Percentiles rank a stretch among this genome's conserved stretches.
Evolutionary conservation across 768 basidiomycete species (phyloP).

Genomic region (Cystofilobasidium ferigula): DNA sequence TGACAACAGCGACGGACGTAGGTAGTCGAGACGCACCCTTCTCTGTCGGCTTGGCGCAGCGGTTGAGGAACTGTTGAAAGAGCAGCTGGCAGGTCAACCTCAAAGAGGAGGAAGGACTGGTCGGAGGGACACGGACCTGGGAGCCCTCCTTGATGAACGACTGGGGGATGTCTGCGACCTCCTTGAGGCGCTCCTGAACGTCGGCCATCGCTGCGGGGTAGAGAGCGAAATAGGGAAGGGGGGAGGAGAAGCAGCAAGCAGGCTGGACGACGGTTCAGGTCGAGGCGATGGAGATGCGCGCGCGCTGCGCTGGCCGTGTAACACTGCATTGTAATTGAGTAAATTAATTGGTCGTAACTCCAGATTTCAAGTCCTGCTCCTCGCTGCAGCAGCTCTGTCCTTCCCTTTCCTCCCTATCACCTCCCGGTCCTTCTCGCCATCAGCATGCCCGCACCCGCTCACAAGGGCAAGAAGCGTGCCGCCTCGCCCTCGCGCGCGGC

Average conservation of each 20-base stretch:
- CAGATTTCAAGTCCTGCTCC: not conserved
- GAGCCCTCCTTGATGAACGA: conserved; percentile 87
- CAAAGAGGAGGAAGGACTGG: too few species aligned
- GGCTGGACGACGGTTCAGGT: not conserved
- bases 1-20: too few species aligned
- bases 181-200: conserved; percentile 78
- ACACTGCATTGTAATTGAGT: too few species aligned
- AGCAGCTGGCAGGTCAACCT: not conserved
- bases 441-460: conserved; percentile 2
- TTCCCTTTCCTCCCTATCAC: not conserved
- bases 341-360: too few species aligned
- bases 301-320: too few species aligned
- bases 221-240: not conserved
- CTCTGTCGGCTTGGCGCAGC: conserved; percentile 94
- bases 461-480: conserved; percentile 21
- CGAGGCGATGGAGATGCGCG: too few species aligned
- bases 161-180: conserved; percentile 82
- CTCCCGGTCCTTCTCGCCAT: not conserved
- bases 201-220: not conserved
- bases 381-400: not conserved
- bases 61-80: conserved; percentile 66
- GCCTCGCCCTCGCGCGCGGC: conserved; percentile 13
- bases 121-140: conserved; percentile 50
- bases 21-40: conserved; percentile 52
- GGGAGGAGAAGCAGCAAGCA: not conserved